phyloP scores from a whole-genome alignment of 2,329 filamentous ascomycete species.

The Nectriaceae sp. region DNA sequence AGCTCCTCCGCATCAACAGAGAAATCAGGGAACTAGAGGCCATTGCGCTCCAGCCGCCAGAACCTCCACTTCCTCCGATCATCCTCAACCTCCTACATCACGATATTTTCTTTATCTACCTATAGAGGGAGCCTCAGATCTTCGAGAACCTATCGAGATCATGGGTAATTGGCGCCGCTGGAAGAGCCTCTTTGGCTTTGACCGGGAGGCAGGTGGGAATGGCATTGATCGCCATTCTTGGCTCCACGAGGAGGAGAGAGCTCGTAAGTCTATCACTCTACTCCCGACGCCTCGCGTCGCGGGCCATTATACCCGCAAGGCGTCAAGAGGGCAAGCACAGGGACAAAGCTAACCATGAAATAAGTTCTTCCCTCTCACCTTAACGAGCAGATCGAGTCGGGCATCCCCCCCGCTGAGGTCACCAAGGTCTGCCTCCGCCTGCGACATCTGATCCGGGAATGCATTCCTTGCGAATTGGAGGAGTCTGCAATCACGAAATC shows the following conservation, averaged over 20 bases:
- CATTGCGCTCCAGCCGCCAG: not conserved
- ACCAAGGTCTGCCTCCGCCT: constrained; percentile 88
- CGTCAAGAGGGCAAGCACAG: too few species aligned
- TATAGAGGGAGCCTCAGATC: not conserved
- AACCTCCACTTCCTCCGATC: not conserved
- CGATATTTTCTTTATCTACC: too few species aligned
- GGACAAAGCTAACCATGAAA: not conserved
- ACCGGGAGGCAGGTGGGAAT: constrained; percentile 19
- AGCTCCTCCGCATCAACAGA: not conserved
- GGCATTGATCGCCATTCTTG: constrained; percentile 33
- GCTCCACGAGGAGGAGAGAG: constrained; percentile 46
- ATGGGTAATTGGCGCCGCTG: constrained; percentile 33
- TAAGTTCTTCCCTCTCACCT: constrained; percentile 68
- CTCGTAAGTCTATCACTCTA: constrained; percentile 38
- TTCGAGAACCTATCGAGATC: constrained; percentile 2
- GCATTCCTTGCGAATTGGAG: constrained; percentile 88
- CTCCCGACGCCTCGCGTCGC: not conserved
- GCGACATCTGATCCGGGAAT: constrained; percentile 86
- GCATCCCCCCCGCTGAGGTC: constrained; percentile 76
- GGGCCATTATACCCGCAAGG: not conserved
- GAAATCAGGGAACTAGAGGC: not conserved
- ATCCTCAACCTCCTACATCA: too few species aligned
- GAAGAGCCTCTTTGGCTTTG: constrained; percentile 32
- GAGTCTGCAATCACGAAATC: constrained; percentile 72
- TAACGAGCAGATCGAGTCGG: constrained; percentile 60